Base-by-base conservation (phyloP, 2,329 filamentous ascomycete genomes). In the Xylaria sp. region DNA sequence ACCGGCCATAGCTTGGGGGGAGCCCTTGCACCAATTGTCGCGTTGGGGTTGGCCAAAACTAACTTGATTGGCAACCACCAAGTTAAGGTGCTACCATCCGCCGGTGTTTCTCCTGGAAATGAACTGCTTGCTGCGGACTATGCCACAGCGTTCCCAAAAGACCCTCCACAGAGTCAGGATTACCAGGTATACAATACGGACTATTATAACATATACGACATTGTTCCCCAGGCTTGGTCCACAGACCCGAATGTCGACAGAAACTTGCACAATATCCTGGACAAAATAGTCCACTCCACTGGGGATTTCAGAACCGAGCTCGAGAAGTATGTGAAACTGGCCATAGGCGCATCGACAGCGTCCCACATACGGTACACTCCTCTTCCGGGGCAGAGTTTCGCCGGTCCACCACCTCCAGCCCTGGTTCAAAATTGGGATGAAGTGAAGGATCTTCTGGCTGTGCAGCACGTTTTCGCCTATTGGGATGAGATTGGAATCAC, bases 201-300 rank as follows among this genome's bases (percentile, higher is more conserved):
- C 36, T 65, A 53, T 36, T 46, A 60, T 20, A 65, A 65, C 46
- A 15, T 4, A n/a, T 53, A 28, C 36, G 62, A 65, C 55, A 23
- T 59, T 15, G 46, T 65, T 36, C 56, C 62, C 28, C 62, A 65
- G 55, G 62, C 62, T 5, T 65, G 62, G 62, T 65, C 62, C 20
- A 4, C 15, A 18, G 10, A 32, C n/a, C 2, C 25, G 1, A 18
- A 9, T 5, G 62, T 39, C 34, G 62, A 65, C 46, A 65, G 62
- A 34, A 65, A 65, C 46, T 53, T 65, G 62, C 10, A 52, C 6
- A 58, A 58, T 32, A 58, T 63, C 9, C 9, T 53, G 20, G 36
- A 15, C 4, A 52, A 46, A 13, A 65, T 65, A n/a, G 7, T 65
- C 7, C 36, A 53, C n/a, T 15, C 7, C 30, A 30, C n/a, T 6